Conservation (phyloP, 2,329 filamentous ascomycete species). For the Stemphylium lycopersici region DNA sequence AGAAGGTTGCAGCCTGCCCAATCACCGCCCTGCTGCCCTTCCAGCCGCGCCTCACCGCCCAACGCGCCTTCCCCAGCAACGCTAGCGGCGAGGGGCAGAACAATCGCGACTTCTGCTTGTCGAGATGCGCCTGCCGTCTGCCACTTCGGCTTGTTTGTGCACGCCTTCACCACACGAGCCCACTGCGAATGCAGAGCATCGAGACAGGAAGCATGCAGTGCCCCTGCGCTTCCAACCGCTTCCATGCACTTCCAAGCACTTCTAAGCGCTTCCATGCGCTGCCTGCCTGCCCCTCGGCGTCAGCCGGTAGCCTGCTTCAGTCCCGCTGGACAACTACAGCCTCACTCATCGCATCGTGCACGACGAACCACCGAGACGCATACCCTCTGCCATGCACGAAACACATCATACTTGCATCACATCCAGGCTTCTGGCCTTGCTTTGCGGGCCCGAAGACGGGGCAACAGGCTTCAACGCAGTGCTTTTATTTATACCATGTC, state of each 20-base stretch:
- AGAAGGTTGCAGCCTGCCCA: constrained; percentile 35
- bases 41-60: constrained; percentile 34
- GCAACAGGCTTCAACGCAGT: neutral
- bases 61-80: constrained; percentile 26
- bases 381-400: neutral
- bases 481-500: neutral
- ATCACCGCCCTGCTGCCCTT: constrained; percentile 24
- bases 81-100: constrained; percentile 21
- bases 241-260: neutral
- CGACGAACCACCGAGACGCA: neutral
- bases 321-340: neutral
- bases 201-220: neutral
- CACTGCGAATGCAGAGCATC: neutral
- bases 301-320: neutral
- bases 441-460: too few species aligned
- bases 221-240: neutral
- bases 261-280: neutral
- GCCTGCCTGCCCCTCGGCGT: neutral
- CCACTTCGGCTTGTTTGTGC: constrained; percentile 1
- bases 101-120: constrained; percentile 11
- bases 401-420: neutral
- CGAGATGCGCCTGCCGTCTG: constrained; percentile 1
- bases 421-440: too few species aligned
- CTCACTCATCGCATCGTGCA: neutral
- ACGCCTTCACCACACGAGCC: neutral